phyloP scores from a whole-genome alignment of 768 basidiomycete genomes.

The Suillus spraguei region DNA sequence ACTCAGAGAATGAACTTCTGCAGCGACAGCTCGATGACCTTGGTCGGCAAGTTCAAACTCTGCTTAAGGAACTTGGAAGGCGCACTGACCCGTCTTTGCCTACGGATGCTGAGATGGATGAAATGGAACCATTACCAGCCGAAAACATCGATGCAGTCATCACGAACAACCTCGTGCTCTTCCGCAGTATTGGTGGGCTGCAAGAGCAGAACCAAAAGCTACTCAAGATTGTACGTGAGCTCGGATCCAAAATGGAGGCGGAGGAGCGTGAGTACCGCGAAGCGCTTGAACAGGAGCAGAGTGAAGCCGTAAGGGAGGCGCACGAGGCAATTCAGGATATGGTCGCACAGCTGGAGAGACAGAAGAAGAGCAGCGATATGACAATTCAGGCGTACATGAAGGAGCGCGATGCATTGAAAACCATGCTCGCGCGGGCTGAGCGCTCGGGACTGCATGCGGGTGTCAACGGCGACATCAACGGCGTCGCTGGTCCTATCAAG shows the following conservation, averaged over 20 bases:
- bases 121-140: conserved; percentile 46
- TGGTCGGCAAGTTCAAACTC: conserved; percentile 78
- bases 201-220: conserved; percentile 93
- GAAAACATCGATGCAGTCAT: conserved; percentile 78
- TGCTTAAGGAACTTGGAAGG: conserved; percentile 81
- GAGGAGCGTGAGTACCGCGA: conserved; percentile 80
- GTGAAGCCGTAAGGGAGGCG: conserved; percentile 83
- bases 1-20: conserved; percentile 66
- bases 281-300: conserved; percentile 70
- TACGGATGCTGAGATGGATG: conserved; percentile 60
- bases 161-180: conserved; percentile 85
- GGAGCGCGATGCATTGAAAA: conserved; percentile 84
- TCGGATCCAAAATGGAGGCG: conserved; percentile 83
- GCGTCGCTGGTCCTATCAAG: conserved; percentile 20
- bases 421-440: conserved; percentile 65
- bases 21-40: conserved; percentile 81
- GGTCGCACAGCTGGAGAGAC: conserved; percentile 73
- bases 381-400: conserved; percentile 81
- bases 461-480: conserved; percentile 37
- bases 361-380: conserved; percentile 70
- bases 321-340: conserved; percentile 84
- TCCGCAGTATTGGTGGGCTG: conserved; percentile 75
- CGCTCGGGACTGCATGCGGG: conserved; percentile 20
- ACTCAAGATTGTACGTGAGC: conserved; percentile 78
- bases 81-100: conserved; percentile 83